These are phyloP conservation scores for Trichoderma pleuroti DNA, from an alignment of 2,329 filamentous ascomycete species.

Conservation along the genomic window DNA sequence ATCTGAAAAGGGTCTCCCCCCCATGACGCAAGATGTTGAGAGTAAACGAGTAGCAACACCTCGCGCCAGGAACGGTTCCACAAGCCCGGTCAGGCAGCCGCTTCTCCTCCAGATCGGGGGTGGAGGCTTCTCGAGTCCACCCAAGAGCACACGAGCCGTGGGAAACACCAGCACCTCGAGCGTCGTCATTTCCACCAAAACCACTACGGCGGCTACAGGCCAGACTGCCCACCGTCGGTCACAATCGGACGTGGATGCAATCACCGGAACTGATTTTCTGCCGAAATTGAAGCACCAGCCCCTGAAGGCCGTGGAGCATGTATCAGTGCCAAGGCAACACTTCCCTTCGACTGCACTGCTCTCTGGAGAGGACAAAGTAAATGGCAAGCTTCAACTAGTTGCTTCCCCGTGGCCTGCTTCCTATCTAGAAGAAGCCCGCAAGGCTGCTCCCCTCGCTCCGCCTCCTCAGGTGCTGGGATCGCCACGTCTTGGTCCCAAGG, in stretches of 20 bases:
- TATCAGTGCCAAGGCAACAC: background rate
- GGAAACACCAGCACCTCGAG: background rate
- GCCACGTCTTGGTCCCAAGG: slow-evolving; percentile 11
- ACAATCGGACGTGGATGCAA: slow-evolving; percentile 19
- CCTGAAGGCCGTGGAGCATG: slow-evolving; percentile 30
- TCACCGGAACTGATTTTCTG: slow-evolving; percentile 27
- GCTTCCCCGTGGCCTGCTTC: slow-evolving; percentile 6
- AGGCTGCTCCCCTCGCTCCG: slow-evolving; percentile 19
- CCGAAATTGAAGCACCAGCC: slow-evolving; percentile 40
- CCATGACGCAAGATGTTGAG: slow-evolving; percentile 17
- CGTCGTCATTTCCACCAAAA: background rate
- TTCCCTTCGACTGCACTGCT: background rate
- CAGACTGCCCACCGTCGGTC: slow-evolving; percentile 15
- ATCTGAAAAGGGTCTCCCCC: slow-evolving; percentile 36
- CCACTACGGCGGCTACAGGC: slow-evolving; percentile 15
- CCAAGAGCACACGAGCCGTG: background rate
- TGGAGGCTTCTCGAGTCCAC: background rate
- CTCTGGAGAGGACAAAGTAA: background rate
- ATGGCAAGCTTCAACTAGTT: background rate
- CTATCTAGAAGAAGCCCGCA: slow-evolving; percentile 20
- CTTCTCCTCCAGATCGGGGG: background rate
- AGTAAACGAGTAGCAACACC: background rate
- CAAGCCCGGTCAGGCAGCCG: slow-evolving; percentile 4
- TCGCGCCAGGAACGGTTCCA: slow-evolving; percentile 4
- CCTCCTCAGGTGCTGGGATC: slow-evolving; percentile 12